A percentile compares a stretch with the other conserved stretches of the same genome.
These are phyloP conservation scores for Gonapodya prolifera DNA, from an alignment of 192 early-diverging fungal genomes.

Conservation along the genomic window DNA sequence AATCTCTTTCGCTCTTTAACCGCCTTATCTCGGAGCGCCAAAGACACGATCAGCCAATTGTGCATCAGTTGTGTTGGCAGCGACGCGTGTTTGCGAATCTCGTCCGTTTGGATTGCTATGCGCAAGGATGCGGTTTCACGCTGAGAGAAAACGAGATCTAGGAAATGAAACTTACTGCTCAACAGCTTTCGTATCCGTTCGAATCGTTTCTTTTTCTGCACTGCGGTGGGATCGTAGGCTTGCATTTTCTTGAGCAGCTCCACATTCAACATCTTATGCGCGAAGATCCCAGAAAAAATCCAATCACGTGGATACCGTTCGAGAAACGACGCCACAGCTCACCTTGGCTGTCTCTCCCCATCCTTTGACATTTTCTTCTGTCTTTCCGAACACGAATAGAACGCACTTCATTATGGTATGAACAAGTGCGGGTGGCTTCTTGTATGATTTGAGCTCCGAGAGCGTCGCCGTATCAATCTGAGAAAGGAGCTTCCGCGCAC, in stretches of 20 bases:
- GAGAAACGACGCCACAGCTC: not conserved
- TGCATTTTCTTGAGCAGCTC: constrained; percentile 35
- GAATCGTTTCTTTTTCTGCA: constrained; percentile 37
- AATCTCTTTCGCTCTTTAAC: constrained; percentile 12
- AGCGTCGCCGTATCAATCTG: constrained; percentile 27
- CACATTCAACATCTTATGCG: constrained; percentile 25
- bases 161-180: constrained; percentile 21
- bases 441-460: constrained; percentile 38
- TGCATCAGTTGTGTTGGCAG: constrained; percentile 34
- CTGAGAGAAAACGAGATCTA: not conserved
- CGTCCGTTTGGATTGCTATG: constrained; percentile 27
- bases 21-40: constrained; percentile 26
- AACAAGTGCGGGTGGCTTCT: constrained; percentile 32
- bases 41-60: constrained; percentile 37
- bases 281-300: not conserved
- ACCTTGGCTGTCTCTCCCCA: constrained; percentile 23
- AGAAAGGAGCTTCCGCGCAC: constrained; percentile 18
- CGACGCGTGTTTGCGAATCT: constrained; percentile 31
- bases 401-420: constrained; percentile 38
- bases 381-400: constrained; percentile 38
- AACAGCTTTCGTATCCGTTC: constrained; percentile 28
- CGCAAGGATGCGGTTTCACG: no score
- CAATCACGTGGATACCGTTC: not conserved
- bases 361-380: constrained; percentile 9
- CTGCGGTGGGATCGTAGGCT: constrained; percentile 37